Percentiles rank a stretch among this genome's conserved stretches.
Conservation (phyloP, 2,329 filamentous ascomycete species). For the Phoma sp. region DNA sequence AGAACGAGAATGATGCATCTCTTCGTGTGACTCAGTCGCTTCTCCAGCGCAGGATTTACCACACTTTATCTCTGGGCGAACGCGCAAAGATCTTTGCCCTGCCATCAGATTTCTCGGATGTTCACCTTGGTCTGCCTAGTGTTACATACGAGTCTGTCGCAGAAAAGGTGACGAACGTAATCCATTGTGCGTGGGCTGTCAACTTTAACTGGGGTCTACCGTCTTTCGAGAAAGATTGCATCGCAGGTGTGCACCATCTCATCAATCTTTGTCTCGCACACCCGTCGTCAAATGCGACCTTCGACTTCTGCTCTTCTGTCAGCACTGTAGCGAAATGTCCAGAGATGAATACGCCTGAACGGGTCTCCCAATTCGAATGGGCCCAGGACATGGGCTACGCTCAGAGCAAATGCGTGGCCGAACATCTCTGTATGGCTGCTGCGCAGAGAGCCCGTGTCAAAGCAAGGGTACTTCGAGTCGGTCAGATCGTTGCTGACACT, state of each 20-base stretch:
- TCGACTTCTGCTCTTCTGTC: slow-evolving; percentile 56
- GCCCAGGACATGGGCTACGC: slow-evolving; percentile 61
- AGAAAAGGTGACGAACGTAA: slow-evolving; percentile 48
- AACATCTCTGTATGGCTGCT: slow-evolving; percentile 47
- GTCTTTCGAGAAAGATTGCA: slow-evolving; percentile 56
- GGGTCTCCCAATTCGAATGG: slow-evolving; percentile 42
- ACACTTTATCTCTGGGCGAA: slow-evolving; percentile 28
- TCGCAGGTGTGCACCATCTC: slow-evolving; percentile 55
- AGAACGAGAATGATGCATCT: slow-evolving; percentile 37
- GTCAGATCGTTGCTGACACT: slow-evolving; percentile 58
- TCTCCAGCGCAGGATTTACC: slow-evolving; percentile 45
- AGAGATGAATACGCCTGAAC: slow-evolving; percentile 18
- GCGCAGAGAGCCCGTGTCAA: slow-evolving; percentile 24
- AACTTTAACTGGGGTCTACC: slow-evolving; percentile 61
- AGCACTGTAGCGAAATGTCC: slow-evolving; percentile 51
- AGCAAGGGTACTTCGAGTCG: slow-evolving; percentile 39
- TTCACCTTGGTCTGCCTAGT: slow-evolving; percentile 49
- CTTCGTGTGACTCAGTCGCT: slow-evolving; percentile 48
- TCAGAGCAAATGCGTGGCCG: slow-evolving; percentile 56
- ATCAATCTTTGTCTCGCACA: slow-evolving; percentile 48
- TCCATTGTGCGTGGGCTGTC: slow-evolving; percentile 62
- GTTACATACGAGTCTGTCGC: slow-evolving; percentile 21
- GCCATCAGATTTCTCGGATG: slow-evolving; percentile 48
- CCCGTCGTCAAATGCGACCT: slow-evolving; percentile 44
- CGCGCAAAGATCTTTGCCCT: slow-evolving; percentile 44